Base-by-base conservation (phyloP, 2,329 filamentous ascomycete species). In the Aureobasidium zeae region DNA sequence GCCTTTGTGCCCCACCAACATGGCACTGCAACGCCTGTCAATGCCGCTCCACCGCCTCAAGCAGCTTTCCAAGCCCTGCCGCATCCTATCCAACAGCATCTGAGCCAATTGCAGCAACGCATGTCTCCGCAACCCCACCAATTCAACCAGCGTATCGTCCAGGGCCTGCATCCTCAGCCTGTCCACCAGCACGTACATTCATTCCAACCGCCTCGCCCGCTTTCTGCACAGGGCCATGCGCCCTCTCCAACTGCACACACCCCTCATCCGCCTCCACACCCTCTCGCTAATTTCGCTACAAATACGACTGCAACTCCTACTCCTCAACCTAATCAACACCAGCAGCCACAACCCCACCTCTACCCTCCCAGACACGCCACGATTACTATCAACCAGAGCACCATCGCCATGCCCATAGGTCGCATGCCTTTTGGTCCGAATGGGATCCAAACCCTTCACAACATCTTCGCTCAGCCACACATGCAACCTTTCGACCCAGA, bases 401-500 rank as follows among this genome's bases (percentile, higher is more conserved):
- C 44, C 2, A 15, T 38, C 11, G 33, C 44, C 7, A 30, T 45
- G 3, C 44, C 44, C 16, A 25, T 16, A 5, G n/a, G n/a, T n/a
- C 34, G 8, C 13, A 37, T 45, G 28, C 34, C 34, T 22, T 20
- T 33, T 7, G 36, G 36, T 4, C 28, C 19, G 1, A 20, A 32
- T 19, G 28, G 13, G 5, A 31, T 41, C 13, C 41, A 34, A 7
- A 13, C 39, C 3, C 16, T 41, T 3, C 38, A 31, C 17, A 31
- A 28, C 7, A 9, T 38, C 22, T 20, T 28, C 3, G 9, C 31
- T n/a, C 41, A 25, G 17, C 25, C 45, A 10, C 24, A 41, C 5
- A 12, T 37, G 12, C 45, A 57, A 31, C 53, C 46, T 29, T 42
- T 48, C 15, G 37, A 49, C 28, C 48, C 47, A 20, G 47, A 39